A percentile compares a stretch with the other conserved stretches of the same genome.
These are phyloP conservation scores for Stevia rebaudiana DNA, from an alignment of 140 eudicot genomes.

Conservation along the genomic window DNA sequence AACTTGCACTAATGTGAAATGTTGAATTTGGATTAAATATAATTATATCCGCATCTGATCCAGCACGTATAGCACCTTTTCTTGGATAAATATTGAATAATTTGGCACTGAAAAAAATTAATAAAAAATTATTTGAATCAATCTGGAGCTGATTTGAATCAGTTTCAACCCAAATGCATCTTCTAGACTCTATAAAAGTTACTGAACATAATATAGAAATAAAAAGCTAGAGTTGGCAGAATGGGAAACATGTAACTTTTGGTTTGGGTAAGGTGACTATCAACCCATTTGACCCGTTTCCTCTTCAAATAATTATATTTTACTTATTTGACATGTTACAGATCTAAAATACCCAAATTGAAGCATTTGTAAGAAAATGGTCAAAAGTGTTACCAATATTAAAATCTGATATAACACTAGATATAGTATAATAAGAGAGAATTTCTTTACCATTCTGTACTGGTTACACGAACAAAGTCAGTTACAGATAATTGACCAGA, in stretches of 20 bases:
- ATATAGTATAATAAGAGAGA: slow-evolving; percentile 11
- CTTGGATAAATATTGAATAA: slow-evolving; percentile 87
- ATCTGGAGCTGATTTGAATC: neutral
- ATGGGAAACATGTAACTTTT: neutral
- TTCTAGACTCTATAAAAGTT: neutral
- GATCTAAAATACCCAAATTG: neutral
- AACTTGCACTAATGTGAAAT: slow-evolving; percentile 62
- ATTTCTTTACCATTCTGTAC: slow-evolving; percentile 79
- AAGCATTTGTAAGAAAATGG: neutral
- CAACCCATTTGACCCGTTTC: neutral
- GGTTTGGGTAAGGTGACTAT: neutral
- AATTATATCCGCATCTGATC: slow-evolving; percentile 98
- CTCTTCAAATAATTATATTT: neutral
- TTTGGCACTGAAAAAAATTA: slow-evolving; percentile 59
- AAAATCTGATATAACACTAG: neutral
- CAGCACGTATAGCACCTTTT: slow-evolving; percentile 85
- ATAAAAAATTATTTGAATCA: neutral
- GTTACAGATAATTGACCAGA: slow-evolving; percentile 81
- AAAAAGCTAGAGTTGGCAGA: neutral
- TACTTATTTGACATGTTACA: neutral
- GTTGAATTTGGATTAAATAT: slow-evolving; percentile 82
- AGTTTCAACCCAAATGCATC: slow-evolving; percentile 6
- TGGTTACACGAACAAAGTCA: slow-evolving; percentile 87
- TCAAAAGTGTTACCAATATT: neutral
- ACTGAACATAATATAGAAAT: neutral